Evolutionary conservation across 1,284 basidiomycete species (phyloP).

Genomic region (Tremellales sp.): DNA sequence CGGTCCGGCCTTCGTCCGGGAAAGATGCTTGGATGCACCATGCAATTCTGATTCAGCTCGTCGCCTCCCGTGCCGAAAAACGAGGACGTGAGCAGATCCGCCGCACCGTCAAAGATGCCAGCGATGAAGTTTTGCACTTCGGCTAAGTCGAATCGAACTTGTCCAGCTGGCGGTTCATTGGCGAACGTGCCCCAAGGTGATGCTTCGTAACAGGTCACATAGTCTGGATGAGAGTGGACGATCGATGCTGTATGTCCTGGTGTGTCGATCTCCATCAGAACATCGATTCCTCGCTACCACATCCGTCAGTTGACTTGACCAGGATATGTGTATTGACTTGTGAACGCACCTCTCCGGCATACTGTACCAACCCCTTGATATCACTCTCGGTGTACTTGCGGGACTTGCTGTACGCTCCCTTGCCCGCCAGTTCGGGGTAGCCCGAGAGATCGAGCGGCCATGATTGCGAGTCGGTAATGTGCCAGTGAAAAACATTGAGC

Average conservation of each 20-base stretch:
- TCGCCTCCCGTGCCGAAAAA: conserved; percentile 78
- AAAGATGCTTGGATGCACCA: conserved; percentile 49
- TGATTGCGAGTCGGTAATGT: conserved; percentile 60
- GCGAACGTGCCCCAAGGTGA: conserved; percentile 64
- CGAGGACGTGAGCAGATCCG: conserved; percentile 35
- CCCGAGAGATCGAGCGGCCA: conserved; percentile 68
- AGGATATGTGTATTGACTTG: not conserved
- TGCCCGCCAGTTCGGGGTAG: conserved; percentile 59
- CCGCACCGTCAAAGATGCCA: conserved; percentile 49
- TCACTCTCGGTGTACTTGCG: conserved; percentile 61
- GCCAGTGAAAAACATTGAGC: conserved; percentile 54
- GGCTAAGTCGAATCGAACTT: conserved; percentile 63
- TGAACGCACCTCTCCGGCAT: conserved; percentile 63
- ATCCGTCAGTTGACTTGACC: not conserved
- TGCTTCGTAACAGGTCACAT: conserved; percentile 65
- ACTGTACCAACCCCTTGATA: conserved; percentile 61
- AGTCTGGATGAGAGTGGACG: conserved; percentile 62
- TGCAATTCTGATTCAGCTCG: conserved; percentile 70
- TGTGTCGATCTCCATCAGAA: conserved; percentile 71
- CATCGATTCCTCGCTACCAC: conserved; percentile 72
- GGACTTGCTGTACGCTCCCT: conserved; percentile 63
- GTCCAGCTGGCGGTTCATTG: conserved; percentile 68
- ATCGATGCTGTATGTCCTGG: conserved; percentile 75
- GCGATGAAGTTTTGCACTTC: conserved; percentile 52
- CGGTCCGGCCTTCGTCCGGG: not conserved